Evolutionary conservation across 345 rosid genomes (phyloP).

Genomic region (Mallotus nudiflorus): DNA sequence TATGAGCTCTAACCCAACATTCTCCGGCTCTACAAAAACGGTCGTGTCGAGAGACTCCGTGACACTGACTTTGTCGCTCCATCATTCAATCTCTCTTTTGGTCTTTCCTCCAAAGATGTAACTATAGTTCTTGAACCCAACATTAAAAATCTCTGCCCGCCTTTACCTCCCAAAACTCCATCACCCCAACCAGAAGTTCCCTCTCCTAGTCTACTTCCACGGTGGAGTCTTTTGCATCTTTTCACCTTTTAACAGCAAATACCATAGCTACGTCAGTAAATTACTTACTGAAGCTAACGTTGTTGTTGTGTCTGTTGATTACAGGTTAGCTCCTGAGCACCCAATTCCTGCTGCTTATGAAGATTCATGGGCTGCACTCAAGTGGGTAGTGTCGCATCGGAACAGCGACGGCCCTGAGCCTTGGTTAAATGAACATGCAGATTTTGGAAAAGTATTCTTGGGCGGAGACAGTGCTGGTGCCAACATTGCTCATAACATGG

Average conservation of each 20-base stretch:
- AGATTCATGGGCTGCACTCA: constrained; percentile 45
- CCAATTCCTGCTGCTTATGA: constrained; percentile 47
- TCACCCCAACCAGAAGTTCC: constrained; percentile 31
- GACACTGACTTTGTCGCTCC: constrained; percentile 43
- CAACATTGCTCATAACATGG: constrained; percentile 25
- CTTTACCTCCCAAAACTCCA: constrained; percentile 43
- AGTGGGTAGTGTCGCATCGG: constrained; percentile 17
- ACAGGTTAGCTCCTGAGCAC: constrained; percentile 49
- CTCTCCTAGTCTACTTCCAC: constrained; percentile 54
- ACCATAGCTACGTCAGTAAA: constrained; percentile 31
- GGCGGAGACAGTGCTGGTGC: constrained; percentile 24
- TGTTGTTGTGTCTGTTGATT: constrained; percentile 42
- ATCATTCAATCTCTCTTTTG: constrained; percentile 28
- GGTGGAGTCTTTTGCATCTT: constrained; percentile 54
- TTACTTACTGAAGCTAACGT: constrained; percentile 40
- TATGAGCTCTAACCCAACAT: constrained; percentile 2
- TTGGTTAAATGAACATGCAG: constrained; percentile 22
- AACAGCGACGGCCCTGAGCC: constrained; percentile 24
- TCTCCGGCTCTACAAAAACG: constrained; percentile 40
- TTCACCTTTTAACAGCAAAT: constrained; percentile 35
- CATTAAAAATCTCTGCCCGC: constrained; percentile 47
- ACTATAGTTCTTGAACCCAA: constrained; percentile 18
- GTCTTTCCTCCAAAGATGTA: constrained; percentile 48
- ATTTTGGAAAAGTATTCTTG: constrained; percentile 19
- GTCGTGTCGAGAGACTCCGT: constrained; percentile 37